phyloP scores from a whole-genome alignment of 148 eudicot species.

The Salicornia ramosissima region DNA sequence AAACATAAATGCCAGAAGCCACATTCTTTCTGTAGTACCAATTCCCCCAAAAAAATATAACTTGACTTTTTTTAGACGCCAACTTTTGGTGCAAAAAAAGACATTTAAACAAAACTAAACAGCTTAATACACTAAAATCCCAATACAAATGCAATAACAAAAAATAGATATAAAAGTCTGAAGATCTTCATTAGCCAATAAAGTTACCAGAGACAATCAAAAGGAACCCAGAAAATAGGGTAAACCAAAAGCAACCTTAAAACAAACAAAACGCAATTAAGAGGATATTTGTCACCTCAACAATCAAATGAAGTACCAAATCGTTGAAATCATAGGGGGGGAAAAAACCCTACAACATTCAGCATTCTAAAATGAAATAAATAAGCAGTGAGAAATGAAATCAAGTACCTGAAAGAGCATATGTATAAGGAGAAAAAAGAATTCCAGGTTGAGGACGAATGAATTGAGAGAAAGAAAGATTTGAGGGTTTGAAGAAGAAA shows the following conservation, averaged over 20 bases:
- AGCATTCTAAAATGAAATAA: not conserved
- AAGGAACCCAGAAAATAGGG: not conserved
- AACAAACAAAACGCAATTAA: not conserved
- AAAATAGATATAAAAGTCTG: constrained; percentile 2
- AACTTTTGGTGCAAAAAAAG: not conserved
- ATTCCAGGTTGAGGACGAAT: not conserved
- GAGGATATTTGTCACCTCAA: constrained; percentile 7
- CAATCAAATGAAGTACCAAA: constrained; percentile 13
- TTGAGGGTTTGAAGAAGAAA: constrained; percentile 13
- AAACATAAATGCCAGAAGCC: constrained; percentile 6
- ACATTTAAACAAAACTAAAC: not conserved
- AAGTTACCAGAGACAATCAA: not conserved
- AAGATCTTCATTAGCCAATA: constrained; percentile 20
- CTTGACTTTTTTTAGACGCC: no score
- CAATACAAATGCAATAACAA: not conserved
- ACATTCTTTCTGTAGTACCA: not conserved
- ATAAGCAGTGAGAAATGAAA: not conserved
- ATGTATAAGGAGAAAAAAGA: not conserved
- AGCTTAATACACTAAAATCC: not conserved
- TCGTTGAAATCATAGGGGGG: not conserved
- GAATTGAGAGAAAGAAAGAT: constrained; percentile 6
- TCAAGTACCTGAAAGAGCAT: constrained; percentile 1
- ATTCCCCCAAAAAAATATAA: constrained; percentile 3
- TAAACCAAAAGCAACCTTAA: not conserved
- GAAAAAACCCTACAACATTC: not conserved